A percentile compares a stretch with the other conserved stretches of the same genome.
Evolutionary conservation across 1,284 basidiomycete species (phyloP).

Genomic region (Cryptococcus sp.): DNA sequence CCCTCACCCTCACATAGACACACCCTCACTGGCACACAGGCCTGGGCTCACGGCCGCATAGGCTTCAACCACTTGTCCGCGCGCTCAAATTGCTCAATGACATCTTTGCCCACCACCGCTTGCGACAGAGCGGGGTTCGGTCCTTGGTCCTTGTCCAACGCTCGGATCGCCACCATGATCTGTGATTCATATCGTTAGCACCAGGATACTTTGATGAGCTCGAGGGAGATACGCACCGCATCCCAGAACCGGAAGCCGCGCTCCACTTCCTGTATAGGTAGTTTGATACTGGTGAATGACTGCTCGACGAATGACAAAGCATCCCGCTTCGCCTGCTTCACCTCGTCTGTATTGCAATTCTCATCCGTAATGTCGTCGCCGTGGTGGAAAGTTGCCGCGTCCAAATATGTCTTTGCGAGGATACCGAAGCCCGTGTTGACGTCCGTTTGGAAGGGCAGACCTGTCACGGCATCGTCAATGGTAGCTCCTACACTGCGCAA

Average conservation of each 20-base stretch:
- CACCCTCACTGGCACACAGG: no score
- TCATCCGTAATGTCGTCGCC: slow-evolving; percentile 64
- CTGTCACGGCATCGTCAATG: slow-evolving; percentile 28
- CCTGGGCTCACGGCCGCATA: slow-evolving; percentile 69
- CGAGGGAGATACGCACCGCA: slow-evolving; percentile 65
- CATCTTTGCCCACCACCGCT: slow-evolving; percentile 55
- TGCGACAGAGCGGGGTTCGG: slow-evolving; percentile 65
- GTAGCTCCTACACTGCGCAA: slow-evolving; percentile 35
- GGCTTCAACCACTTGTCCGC: slow-evolving; percentile 91
- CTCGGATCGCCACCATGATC: slow-evolving; percentile 85
- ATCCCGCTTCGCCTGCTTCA: slow-evolving; percentile 78
- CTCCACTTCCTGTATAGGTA: slow-evolving; percentile 82
- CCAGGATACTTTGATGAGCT: slow-evolving; percentile 13
- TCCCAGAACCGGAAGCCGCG: slow-evolving; percentile 98
- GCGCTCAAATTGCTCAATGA: slow-evolving; percentile 91
- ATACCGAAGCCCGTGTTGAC: slow-evolving; percentile 98
- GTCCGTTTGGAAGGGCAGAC: slow-evolving; percentile 88
- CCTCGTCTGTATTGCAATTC: slow-evolving; percentile 69
- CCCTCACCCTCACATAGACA: no score
- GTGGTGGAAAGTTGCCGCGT: slow-evolving; percentile 79
- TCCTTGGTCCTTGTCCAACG: slow-evolving; percentile 74
- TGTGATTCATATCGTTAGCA: slow-evolving; percentile 44
- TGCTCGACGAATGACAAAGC: slow-evolving; percentile 91
- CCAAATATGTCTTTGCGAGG: slow-evolving; percentile 92
- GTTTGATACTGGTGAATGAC: slow-evolving; percentile 87